These are phyloP conservation scores for Gaertneriomyces semiglobifer DNA, from an alignment of 192 early-diverging fungal genomes.

Conservation along the genomic window DNA sequence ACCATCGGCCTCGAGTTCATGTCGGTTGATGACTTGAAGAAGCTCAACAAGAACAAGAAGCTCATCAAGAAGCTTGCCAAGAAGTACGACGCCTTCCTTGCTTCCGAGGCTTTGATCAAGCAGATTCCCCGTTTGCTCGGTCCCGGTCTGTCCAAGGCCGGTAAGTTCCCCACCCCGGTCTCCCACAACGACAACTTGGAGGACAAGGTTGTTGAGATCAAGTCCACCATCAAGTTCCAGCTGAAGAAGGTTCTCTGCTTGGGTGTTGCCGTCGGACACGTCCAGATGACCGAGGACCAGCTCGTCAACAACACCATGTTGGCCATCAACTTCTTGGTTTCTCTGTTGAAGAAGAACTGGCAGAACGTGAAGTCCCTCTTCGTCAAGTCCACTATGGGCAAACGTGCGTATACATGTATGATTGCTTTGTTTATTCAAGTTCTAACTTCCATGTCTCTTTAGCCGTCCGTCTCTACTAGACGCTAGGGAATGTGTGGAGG, in stretches of 20 bases:
- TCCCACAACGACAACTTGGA: slow-evolving; percentile 81
- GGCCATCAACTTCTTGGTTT: slow-evolving; percentile 97
- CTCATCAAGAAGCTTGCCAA: slow-evolving; percentile 98
- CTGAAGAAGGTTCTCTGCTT: slow-evolving; percentile 98
- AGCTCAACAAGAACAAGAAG: slow-evolving; percentile 99
- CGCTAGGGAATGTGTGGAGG: slow-evolving; percentile 1
- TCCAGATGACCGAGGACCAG: slow-evolving; percentile 92
- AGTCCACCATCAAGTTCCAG: slow-evolving; percentile 99
- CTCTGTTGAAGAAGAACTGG: slow-evolving; percentile 98
- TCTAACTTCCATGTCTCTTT: no score
- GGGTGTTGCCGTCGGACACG: slow-evolving; percentile 93
- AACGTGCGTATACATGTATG: slow-evolving; percentile 36
- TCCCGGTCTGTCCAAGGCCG: slow-evolving; percentile 97
- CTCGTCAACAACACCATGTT: slow-evolving; percentile 95
- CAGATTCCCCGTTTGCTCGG: slow-evolving; percentile 98
- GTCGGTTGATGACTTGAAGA: slow-evolving; percentile 98
- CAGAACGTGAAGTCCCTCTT: slow-evolving; percentile 98
- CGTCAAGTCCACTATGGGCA: slow-evolving; percentile 98
- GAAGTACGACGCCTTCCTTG: slow-evolving; percentile 97
- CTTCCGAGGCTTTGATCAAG: slow-evolving; percentile 96
- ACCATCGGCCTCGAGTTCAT: slow-evolving; percentile 80
- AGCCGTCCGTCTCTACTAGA: slow-evolving; percentile 30
- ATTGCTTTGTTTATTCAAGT: no score
- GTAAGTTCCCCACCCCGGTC: slow-evolving; percentile 97
- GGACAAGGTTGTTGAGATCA: slow-evolving; percentile 88